phyloP scores from a whole-genome alignment of 2,329 filamentous ascomycete genomes.

The Metarhizium anisopliae region DNA sequence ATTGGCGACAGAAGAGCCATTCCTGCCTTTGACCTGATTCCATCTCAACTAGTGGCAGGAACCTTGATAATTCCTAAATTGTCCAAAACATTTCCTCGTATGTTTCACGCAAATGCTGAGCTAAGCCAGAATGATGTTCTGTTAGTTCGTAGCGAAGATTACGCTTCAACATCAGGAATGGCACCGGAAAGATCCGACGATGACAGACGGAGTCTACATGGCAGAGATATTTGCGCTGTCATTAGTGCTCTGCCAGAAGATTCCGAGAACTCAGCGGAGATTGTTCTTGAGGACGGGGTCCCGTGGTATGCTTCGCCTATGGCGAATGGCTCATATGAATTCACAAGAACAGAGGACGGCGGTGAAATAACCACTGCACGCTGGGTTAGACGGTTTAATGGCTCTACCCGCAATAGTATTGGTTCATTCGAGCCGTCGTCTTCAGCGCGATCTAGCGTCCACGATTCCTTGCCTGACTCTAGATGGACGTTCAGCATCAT shows the following conservation, averaged over 20 bases:
- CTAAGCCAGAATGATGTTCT: slow-evolving; percentile 63
- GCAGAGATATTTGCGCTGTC: slow-evolving; percentile 54
- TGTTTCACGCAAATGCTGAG: slow-evolving; percentile 54
- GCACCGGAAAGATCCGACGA: slow-evolving; percentile 27
- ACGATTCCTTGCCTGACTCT: slow-evolving; percentile 27
- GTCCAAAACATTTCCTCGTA: slow-evolving; percentile 50
- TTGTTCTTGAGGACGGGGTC: slow-evolving; percentile 56
- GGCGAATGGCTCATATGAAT: slow-evolving; percentile 55
- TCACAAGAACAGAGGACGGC: slow-evolving; percentile 48
- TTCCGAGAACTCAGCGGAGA: slow-evolving; percentile 48
- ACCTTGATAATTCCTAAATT: slow-evolving; percentile 49
- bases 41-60: slow-evolving; percentile 50
- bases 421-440: slow-evolving; percentile 10
- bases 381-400: slow-evolving; percentile 50
- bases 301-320: slow-evolving; percentile 47
- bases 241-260: slow-evolving; percentile 49
- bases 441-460: slow-evolving; percentile 14
- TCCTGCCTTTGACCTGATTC: slow-evolving; percentile 66
- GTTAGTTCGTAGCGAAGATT: slow-evolving; percentile 62
- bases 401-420: slow-evolving; percentile 10
- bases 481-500: slow-evolving; percentile 74
- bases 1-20: slow-evolving; percentile 52
- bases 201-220: slow-evolving; percentile 36
- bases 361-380: slow-evolving; percentile 53
- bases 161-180: slow-evolving; percentile 27